Evolutionary conservation across 1,284 basidiomycete genomes (phyloP).

Genomic region (Hymenochaete sp.): DNA sequence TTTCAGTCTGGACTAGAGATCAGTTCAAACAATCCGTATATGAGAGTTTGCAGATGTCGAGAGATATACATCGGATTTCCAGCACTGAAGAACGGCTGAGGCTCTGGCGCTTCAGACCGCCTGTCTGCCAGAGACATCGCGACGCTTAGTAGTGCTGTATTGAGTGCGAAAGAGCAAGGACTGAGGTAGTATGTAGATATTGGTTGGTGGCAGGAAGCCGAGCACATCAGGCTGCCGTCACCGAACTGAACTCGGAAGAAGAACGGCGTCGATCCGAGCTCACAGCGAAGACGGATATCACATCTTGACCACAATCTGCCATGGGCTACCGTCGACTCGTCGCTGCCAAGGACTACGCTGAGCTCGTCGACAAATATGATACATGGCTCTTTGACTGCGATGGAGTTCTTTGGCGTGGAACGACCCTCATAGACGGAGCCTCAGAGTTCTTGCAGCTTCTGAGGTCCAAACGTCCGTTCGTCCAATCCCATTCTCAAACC

Average conservation of each 20-base stretch:
- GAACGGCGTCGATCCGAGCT: too few relatives aligned
- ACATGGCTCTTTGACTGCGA: conserved; percentile 97
- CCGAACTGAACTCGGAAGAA: too few relatives aligned
- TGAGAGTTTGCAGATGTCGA: background rate
- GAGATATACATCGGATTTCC: conserved; percentile 31
- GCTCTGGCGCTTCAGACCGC: conserved; percentile 1
- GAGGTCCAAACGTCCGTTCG: conserved; percentile 49
- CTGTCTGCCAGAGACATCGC: background rate
- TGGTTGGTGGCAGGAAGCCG: too few relatives aligned
- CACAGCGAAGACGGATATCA: background rate
- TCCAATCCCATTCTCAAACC: conserved; percentile 1
- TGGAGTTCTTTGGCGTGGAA: conserved; percentile 91
- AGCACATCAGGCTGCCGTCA: too few relatives aligned
- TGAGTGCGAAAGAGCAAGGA: too few relatives aligned
- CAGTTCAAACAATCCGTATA: background rate
- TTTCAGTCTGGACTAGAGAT: conserved; percentile 48
- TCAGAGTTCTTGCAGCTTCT: conserved; percentile 64
- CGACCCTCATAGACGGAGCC: conserved; percentile 70
- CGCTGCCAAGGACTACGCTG: conserved; percentile 43
- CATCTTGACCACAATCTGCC: too few relatives aligned
- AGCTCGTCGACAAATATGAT: conserved; percentile 71
- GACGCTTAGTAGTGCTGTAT: too few relatives aligned
- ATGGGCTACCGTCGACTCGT: conserved; percentile 31
- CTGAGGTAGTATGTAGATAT: too few relatives aligned
- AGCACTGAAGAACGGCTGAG: conserved; percentile 27